These are phyloP conservation scores for Combretum micranthum DNA, from an alignment of 345 rosid species.

Conservation along the genomic window DNA sequence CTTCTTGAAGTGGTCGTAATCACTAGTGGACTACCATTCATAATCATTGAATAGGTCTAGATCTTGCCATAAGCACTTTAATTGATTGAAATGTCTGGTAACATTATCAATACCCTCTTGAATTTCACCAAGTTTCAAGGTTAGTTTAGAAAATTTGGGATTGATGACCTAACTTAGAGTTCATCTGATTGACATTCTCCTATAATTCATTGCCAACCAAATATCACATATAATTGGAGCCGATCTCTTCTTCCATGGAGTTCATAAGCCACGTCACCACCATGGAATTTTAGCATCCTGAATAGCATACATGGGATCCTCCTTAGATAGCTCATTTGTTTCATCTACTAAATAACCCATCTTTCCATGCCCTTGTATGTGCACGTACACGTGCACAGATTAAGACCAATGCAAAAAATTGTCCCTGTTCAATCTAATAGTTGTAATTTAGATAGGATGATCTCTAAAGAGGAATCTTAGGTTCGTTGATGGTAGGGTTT, in stretches of 20 bases:
- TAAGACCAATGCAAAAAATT: conserved; percentile 3
- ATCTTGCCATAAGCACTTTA: conserved; percentile 8
- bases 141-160: conserved; percentile 3
- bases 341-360: neutral
- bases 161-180: conserved; percentile 3
- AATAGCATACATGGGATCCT: neutral
- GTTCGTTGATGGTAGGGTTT: neutral
- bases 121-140: conserved; percentile 1
- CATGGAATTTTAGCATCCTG: conserved; percentile 13
- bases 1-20: neutral
- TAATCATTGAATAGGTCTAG: conserved; percentile 5
- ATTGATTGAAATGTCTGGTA: conserved; percentile 6
- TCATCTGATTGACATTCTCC: conserved; percentile 7
- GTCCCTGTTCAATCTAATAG: neutral
- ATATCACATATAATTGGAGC: conserved; percentile 9
- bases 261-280: conserved; percentile 9
- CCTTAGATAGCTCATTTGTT: neutral
- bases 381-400: neutral
- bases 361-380: conserved; percentile 1
- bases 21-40: conserved; percentile 1
- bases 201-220: conserved; percentile 4
- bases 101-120: neutral
- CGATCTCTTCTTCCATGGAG: conserved; percentile 1
- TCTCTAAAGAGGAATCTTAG: neutral
- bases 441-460: conserved; percentile 2